Evolutionary conservation across 352 stramenopile genomes (phyloP).

Genomic region (Phytopythium cucurbitacearum): DNA sequence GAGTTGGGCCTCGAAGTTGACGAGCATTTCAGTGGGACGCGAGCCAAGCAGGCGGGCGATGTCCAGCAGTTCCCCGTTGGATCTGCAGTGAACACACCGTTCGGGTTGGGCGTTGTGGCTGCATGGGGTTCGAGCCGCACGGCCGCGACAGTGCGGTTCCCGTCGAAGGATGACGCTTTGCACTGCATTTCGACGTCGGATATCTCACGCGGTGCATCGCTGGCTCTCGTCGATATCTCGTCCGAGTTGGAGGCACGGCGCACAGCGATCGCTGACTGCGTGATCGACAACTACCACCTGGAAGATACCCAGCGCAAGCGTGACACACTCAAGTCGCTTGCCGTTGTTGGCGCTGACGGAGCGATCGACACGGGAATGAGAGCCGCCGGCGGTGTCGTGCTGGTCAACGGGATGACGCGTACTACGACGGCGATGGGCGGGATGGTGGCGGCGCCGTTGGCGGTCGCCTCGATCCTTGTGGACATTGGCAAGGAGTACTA

Average conservation of each 20-base stretch:
- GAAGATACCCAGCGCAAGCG: slow-evolving; percentile 18
- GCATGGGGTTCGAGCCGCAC: slow-evolving; percentile 29
- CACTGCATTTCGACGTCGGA: slow-evolving; percentile 67
- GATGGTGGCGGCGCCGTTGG: slow-evolving; percentile 65
- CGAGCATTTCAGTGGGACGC: slow-evolving; percentile 23
- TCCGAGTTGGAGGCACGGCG: slow-evolving; percentile 52
- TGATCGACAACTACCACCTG: slow-evolving; percentile 53
- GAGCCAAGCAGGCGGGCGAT: too few relatives aligned
- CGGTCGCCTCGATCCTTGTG: slow-evolving; percentile 82
- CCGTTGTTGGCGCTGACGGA: slow-evolving; percentile 61
- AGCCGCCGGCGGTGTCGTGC: slow-evolving; percentile 61
- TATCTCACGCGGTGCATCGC: slow-evolving; percentile 47
- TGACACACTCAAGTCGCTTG: slow-evolving; percentile 39
- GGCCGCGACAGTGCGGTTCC: slow-evolving; percentile 43
- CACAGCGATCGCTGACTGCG: slow-evolving; percentile 46
- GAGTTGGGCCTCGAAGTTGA: slow-evolving; percentile 54
- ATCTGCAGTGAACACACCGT: slow-evolving; percentile 55
- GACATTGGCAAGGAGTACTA: slow-evolving; percentile 87
- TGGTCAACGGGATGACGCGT: slow-evolving; percentile 73
- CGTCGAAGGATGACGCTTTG: slow-evolving; percentile 24
- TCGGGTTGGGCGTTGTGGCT: slow-evolving; percentile 57
- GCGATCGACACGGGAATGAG: slow-evolving; percentile 82
- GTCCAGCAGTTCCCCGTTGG: slow-evolving; percentile 41
- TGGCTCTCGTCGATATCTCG: slow-evolving; percentile 36
- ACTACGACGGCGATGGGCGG: slow-evolving; percentile 51